Conservation (phyloP, 2,329 filamentous ascomycete species). For the Fusarium sp. region DNA sequence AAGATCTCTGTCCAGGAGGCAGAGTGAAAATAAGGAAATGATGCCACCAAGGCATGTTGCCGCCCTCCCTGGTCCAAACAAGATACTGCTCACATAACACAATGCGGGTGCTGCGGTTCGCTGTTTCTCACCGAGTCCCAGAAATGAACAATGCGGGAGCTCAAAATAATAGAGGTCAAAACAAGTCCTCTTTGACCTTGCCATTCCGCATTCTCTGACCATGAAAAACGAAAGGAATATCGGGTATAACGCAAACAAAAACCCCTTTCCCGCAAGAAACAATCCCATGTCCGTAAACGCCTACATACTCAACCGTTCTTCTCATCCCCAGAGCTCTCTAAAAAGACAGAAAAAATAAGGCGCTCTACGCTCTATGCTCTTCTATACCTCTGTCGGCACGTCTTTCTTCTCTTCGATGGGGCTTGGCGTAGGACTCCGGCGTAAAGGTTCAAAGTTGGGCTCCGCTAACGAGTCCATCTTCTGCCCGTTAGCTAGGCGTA, state of each 20-base stretch:
- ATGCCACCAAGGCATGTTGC: conserved; percentile 22
- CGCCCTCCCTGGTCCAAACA: conserved; percentile 23
- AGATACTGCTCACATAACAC: conserved; percentile 34
- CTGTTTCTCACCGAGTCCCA: conserved; percentile 26
- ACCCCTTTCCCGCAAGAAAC: conserved; percentile 30
- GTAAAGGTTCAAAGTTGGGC: conserved; percentile 52
- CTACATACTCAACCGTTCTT: conserved; percentile 31
- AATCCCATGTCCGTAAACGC: conserved; percentile 31
- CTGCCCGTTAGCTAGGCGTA: conserved; percentile 63
- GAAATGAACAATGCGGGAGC: conserved; percentile 33
- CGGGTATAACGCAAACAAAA: conserved; percentile 48
- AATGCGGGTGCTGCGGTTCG: conserved; percentile 28
- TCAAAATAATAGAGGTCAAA: conserved; percentile 32
- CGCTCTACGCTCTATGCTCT: not conserved
- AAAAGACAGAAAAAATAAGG: conserved; percentile 3
- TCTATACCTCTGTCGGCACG: conserved; percentile 28
- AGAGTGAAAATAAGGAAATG: conserved; percentile 19
- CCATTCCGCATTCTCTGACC: conserved; percentile 29
- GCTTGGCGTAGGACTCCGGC: conserved; percentile 49
- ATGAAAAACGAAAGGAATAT: conserved; percentile 43
- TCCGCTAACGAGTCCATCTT: conserved; percentile 52
- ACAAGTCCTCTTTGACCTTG: conserved; percentile 20
- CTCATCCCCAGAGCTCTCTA: conserved; percentile 17
- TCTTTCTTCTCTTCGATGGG: conserved; percentile 39
- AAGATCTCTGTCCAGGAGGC: conserved; percentile 14